A percentile compares a stretch with the other conserved stretches of the same genome.
These are phyloP conservation scores for Amesomyces nigricolor DNA, from an alignment of 2,329 filamentous ascomycete species.

Conservation along the genomic window DNA sequence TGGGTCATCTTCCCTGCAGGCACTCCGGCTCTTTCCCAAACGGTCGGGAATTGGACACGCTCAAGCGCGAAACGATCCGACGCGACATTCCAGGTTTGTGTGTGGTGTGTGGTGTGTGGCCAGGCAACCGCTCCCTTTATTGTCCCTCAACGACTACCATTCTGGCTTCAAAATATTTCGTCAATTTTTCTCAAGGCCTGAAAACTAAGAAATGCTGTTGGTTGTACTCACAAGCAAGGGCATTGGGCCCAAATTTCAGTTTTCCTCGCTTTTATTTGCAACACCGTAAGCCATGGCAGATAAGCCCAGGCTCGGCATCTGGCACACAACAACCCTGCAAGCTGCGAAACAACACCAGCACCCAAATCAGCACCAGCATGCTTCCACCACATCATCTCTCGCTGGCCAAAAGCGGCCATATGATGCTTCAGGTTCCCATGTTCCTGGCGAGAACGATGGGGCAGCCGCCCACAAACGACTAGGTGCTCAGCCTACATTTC, in stretches of 20 bases:
- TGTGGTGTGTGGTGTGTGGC: too few relatives aligned
- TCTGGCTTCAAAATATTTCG: too few relatives aligned
- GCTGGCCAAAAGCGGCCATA: conserved; percentile 27
- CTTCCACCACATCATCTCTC: conserved; percentile 1
- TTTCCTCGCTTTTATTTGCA: too few relatives aligned
- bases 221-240: too few relatives aligned
- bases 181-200: too few relatives aligned
- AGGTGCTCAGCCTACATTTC: background rate
- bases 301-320: conserved; percentile 3
- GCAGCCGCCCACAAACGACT: conserved; percentile 1
- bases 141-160: too few relatives aligned
- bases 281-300: conserved; percentile 4
- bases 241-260: too few relatives aligned
- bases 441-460: background rate
- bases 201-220: too few relatives aligned
- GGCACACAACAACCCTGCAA: conserved; percentile 10
- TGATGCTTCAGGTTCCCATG: conserved; percentile 9
- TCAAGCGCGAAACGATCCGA: conserved; percentile 7
- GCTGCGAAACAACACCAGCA: background rate
- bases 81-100: conserved; percentile 4
- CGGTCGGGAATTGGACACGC: conserved; percentile 13
- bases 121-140: too few relatives aligned
- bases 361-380: background rate
- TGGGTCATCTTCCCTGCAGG: conserved; percentile 7
- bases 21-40: conserved; percentile 13